Percentiles rank a stretch among this genome's conserved stretches.
phyloP scores from a whole-genome alignment of 2,329 filamentous ascomycete species.

The Hypoxylon sp. region DNA sequence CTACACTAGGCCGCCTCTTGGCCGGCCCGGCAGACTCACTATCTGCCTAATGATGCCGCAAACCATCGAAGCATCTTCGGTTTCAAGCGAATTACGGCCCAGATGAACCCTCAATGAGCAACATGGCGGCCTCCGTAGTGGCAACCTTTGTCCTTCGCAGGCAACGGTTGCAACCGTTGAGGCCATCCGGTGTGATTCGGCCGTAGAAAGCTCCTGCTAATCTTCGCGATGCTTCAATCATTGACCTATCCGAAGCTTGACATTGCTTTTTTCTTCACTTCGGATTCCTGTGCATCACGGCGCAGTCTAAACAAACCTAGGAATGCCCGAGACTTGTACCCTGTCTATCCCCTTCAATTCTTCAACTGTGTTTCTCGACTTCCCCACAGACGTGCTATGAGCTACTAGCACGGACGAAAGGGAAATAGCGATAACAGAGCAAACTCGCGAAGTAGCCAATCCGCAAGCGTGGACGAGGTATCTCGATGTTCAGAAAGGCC shows the following conservation, averaged over 20 bases:
- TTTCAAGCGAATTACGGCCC: constrained; percentile 36
- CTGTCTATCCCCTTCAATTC: constrained; percentile 19
- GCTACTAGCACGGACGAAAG: constrained; percentile 19
- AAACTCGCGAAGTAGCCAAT: constrained; percentile 21
- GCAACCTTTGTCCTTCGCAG: constrained; percentile 22
- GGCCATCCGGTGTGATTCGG: constrained; percentile 25
- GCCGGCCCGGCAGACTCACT: constrained; percentile 34
- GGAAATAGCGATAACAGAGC: constrained; percentile 21
- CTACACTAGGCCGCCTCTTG: constrained; percentile 33
- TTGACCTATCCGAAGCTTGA: constrained; percentile 35
- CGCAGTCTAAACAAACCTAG: constrained; percentile 24
- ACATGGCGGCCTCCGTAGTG: constrained; percentile 31
- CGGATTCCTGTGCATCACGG: constrained; percentile 25
- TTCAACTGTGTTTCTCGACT: constrained; percentile 42
- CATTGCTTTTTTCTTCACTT: constrained; percentile 26
- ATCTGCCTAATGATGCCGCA: constrained; percentile 36
- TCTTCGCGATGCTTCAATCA: constrained; percentile 20
- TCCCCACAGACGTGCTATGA: constrained; percentile 29
- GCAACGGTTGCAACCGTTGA: constrained; percentile 17
- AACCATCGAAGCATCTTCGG: constrained; percentile 35
- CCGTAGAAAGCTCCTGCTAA: constrained; percentile 10
- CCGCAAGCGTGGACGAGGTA: constrained; percentile 16
- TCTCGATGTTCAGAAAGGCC: constrained; percentile 13
- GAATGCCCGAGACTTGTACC: constrained; percentile 23
- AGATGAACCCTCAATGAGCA: constrained; percentile 20